Conservation (phyloP, 495 filamentous ascomycete genomes). For the Trypethelium eluteriae region DNA sequence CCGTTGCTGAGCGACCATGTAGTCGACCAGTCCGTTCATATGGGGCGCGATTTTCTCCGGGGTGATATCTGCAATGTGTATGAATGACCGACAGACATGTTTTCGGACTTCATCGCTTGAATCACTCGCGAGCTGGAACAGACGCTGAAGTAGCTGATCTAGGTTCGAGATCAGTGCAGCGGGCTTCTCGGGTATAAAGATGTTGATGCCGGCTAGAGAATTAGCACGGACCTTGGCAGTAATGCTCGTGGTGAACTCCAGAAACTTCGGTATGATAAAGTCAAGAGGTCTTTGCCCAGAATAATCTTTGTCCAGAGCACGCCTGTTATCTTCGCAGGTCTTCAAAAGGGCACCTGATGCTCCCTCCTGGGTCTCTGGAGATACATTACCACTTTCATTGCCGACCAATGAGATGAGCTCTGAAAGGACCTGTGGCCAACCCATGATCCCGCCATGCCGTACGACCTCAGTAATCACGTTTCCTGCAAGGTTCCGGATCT, state of each 20-base stretch:
- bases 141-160: conserved; percentile 67
- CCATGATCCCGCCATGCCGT: conserved; percentile 70
- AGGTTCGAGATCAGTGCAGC: conserved; percentile 68
- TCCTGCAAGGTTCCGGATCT: conserved; percentile 82
- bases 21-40: conserved; percentile 81
- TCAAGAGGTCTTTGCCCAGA: conserved; percentile 77
- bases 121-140: conserved; percentile 76
- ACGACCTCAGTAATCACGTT: conserved; percentile 95
- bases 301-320: conserved; percentile 76
- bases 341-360: conserved; percentile 88
- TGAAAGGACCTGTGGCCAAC: conserved; percentile 84
- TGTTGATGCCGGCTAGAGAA: conserved; percentile 76
- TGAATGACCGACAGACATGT: conserved; percentile 88
- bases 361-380: conserved; percentile 73
- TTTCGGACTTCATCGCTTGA: conserved; percentile 68
- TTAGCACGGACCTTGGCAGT: conserved; percentile 66
- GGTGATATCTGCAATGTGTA: conserved; percentile 81
- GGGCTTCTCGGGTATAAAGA: conserved; percentile 77
- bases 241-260: conserved; percentile 71
- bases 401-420: conserved; percentile 68
- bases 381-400: conserved; percentile 59
- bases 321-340: conserved; percentile 93
- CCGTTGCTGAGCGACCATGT: conserved; percentile 82
- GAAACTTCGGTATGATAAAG: conserved; percentile 82
- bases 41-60: conserved; percentile 87